Base-by-base conservation (phyloP, 768 basidiomycete genomes). In the Lanmaoa rubissima region DNA sequence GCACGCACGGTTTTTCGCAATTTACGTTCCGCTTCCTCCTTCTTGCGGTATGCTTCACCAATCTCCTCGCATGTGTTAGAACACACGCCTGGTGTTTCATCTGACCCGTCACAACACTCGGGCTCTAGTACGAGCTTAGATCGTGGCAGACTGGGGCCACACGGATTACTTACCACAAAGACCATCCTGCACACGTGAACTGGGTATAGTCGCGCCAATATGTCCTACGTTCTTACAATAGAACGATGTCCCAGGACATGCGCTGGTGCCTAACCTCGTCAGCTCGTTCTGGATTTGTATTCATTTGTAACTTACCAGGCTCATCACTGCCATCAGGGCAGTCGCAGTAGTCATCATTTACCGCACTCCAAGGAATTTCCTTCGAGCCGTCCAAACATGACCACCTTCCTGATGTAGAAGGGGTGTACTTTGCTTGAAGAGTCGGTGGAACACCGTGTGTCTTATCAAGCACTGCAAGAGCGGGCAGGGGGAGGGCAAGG, bases 331-430 rank as follows among this genome's bases (percentile, higher is more conserved):
- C 94, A 66, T 97, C 94, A 32, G 79, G 78, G 68, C 94, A 98
- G 74, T 98, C 94, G 67, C 94, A 98, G 65, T 86, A 93, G 72
- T 98, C 94, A 67, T 98, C 92, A 70, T 98, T 97, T 26, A 97
- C 86, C 19, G 89, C 85, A 35, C 76, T 73, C 86, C 87, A 93
- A 2, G 86, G 75, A 60, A 98, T 92, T 59, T 83, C 79, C 65
- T 86, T 87, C 0, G 84, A 86, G 21, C 87, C 88, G 64, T 94
- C 88, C 57, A 96, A 74, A 74, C 94, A 97, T 59, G 75, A 80
- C 90, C 93, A 96, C 16, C 72, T 76, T 55, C 78, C 81, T 24
- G 79, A 77, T 7, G 76, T 71, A 21, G 60, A 48, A 13, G 87
- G 79, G 4, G 71, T 71, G 65, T 91, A 92, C 71, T 79, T 82